These are phyloP conservation scores for Bothriochloa decipiens DNA, from an alignment of 176 grass and related monocot genomes.

Conservation along the genomic window DNA sequence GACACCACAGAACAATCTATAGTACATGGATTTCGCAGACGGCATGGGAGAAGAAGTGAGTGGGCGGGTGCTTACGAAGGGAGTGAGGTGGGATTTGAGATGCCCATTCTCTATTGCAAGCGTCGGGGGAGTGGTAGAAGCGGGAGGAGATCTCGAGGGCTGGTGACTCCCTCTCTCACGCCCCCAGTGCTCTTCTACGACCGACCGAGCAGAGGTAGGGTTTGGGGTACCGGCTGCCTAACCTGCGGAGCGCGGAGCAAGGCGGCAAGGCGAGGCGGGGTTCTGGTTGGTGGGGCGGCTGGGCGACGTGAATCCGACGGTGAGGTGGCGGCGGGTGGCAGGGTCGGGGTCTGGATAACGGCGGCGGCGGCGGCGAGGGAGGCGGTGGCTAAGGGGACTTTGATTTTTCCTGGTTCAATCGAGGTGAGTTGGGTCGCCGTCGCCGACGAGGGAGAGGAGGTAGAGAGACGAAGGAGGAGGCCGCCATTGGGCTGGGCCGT, in stretches of 20 bases:
- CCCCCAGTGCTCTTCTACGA: constrained; percentile 31
- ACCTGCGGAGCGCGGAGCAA: not conserved
- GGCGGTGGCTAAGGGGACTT: not conserved
- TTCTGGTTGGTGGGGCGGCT: not conserved
- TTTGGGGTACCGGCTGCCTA: not conserved
- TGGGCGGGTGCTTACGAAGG: constrained; percentile 13
- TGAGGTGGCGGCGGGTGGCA: not conserved
- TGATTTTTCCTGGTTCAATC: not conserved
- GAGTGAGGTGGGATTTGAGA: not conserved
- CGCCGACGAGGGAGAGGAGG: not conserved
- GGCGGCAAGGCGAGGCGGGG: not conserved
- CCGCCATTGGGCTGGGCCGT: not conserved
- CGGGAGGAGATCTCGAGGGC: constrained; percentile 37
- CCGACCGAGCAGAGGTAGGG: constrained; percentile 4
- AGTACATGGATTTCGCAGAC: not conserved
- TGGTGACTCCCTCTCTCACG: constrained; percentile 33
- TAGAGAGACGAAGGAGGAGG: not conserved
- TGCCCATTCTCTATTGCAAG: not conserved
- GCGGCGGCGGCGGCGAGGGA: not conserved
- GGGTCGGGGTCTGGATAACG: not conserved
- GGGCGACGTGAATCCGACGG: not conserved
- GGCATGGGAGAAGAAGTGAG: not conserved
- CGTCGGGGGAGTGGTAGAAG: constrained; percentile 18
- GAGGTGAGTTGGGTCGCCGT: not conserved
- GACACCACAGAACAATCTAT: not conserved